phyloP scores from a whole-genome alignment of 2,329 filamentous ascomycete genomes.

The Colletotrichum zoysiae region DNA sequence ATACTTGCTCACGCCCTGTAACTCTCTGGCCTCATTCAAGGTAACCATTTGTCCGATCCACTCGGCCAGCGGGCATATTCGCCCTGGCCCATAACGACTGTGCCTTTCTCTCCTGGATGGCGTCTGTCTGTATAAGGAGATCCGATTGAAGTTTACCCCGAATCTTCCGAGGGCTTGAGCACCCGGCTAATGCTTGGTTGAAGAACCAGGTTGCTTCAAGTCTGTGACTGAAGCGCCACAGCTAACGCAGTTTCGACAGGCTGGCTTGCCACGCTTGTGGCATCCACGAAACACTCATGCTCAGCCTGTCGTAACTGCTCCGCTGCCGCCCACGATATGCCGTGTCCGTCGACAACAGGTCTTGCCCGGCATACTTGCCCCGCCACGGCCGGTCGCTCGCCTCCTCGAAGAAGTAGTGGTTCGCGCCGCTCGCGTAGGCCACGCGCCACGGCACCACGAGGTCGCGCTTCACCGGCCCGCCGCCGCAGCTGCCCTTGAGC shows the following conservation, averaged over 20 bases:
- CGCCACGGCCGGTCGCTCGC: slow-evolving; percentile 47
- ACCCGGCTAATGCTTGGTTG: background rate
- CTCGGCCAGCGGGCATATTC: background rate
- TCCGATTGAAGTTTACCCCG: background rate
- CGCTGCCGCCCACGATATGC: slow-evolving; percentile 35
- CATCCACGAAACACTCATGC: slow-evolving; percentile 54
- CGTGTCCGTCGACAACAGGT: slow-evolving; percentile 25
- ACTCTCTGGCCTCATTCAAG: background rate
- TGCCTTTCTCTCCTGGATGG: background rate
- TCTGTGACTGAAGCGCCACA: background rate
- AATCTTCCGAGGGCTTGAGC: background rate
- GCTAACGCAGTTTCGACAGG: background rate
- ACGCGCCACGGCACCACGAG: slow-evolving; percentile 59
- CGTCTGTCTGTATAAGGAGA: background rate
- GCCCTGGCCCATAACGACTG: slow-evolving; percentile 27
- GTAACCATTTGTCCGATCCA: background rate
- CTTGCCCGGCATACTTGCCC: slow-evolving; percentile 45
- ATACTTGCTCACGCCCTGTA: background rate
- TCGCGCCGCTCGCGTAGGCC: slow-evolving; percentile 52
- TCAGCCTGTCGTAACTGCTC: slow-evolving; percentile 47
- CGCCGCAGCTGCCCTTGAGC: slow-evolving; percentile 55
- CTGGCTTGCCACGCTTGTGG: slow-evolving; percentile 41
- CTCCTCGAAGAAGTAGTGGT: slow-evolving; percentile 60
- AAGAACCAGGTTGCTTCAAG: background rate
- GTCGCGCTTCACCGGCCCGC: slow-evolving; percentile 52